Percentiles rank a stretch among this genome's conserved stretches.
These are phyloP conservation scores for Sarocladiaceae sp. DNA, from an alignment of 2,329 filamentous ascomycete species.

Conservation along the genomic window DNA sequence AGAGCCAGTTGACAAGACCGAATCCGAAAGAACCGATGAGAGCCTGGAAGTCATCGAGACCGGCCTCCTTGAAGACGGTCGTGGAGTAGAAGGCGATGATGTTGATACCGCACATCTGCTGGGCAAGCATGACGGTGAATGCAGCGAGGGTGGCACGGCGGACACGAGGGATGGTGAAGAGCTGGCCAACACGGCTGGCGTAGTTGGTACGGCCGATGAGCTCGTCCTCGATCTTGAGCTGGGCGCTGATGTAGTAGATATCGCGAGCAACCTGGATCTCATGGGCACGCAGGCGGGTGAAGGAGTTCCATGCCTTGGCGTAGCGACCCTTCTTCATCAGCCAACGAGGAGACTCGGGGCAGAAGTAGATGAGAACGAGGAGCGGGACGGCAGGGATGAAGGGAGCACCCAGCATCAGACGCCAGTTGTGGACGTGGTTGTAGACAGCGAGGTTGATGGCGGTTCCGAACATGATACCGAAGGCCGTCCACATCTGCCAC, in stretches of 20 bases:
- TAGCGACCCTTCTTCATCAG: conserved; percentile 59
- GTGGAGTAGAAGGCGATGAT: conserved; percentile 71
- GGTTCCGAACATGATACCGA: conserved; percentile 37
- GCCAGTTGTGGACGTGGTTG: conserved; percentile 25
- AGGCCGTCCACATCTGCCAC: conserved; percentile 64
- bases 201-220: conserved; percentile 32
- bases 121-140: conserved; percentile 73
- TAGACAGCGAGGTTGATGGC: conserved; percentile 28
- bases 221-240: conserved; percentile 34
- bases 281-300: conserved; percentile 44
- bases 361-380: conserved; percentile 49
- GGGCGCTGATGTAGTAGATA: conserved; percentile 47
- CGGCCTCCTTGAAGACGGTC: conserved; percentile 53
- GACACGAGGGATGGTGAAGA: conserved; percentile 62
- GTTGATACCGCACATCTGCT: conserved; percentile 64
- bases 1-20: conserved; percentile 55
- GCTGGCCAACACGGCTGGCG: conserved; percentile 46
- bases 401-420: conserved; percentile 50
- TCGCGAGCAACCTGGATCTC: conserved; percentile 53
- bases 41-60: conserved; percentile 47
- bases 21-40: conserved; percentile 41
- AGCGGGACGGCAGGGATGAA: conserved; percentile 53
- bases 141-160: conserved; percentile 69
- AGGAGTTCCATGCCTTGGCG: conserved; percentile 50
- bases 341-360: conserved; percentile 59